Percentiles rank a stretch among this genome's conserved stretches.
These are phyloP conservation scores for Spiraea crenata DNA, from an alignment of 331 rosid genomes.

Conservation along the genomic window DNA sequence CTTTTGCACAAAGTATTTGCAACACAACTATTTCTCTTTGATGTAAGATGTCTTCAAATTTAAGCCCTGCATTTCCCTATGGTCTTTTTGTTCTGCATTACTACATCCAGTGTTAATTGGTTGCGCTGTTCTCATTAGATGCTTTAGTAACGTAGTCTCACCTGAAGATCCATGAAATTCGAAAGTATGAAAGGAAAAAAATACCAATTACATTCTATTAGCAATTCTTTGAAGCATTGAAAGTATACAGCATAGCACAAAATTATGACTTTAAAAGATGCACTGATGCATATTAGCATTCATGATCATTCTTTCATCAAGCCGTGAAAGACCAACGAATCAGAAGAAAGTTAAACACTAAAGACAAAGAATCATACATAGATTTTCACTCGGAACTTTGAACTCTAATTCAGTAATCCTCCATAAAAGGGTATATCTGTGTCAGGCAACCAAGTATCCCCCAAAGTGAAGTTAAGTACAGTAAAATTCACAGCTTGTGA, in stretches of 20 bases:
- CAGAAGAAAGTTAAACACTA: background rate
- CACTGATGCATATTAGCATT: too few species aligned
- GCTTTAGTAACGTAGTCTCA: too few species aligned
- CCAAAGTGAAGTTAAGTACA: conserved; percentile 61
- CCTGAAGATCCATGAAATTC: too few species aligned
- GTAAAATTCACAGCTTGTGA: conserved; percentile 69
- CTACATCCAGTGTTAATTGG: background rate
- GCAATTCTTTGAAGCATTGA: too few species aligned
- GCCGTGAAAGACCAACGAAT: background rate
- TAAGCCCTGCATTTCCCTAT: too few species aligned
- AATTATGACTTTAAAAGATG: too few species aligned
- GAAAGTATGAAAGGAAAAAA: too few species aligned
- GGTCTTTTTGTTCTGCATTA: too few species aligned
- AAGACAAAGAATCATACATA: background rate
- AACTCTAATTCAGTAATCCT: conserved; percentile 31
- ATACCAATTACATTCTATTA: too few species aligned
- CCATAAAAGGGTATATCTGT: conserved; percentile 57
- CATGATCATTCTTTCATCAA: too few species aligned
- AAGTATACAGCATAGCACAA: too few species aligned
- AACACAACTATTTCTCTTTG: background rate
- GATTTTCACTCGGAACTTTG: background rate
- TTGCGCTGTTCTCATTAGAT: too few species aligned
- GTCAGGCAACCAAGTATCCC: conserved; percentile 68
- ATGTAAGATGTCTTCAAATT: background rate
- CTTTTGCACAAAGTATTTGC: background rate